Percentiles rank a stretch among this genome's conserved stretches.
phyloP scores from a whole-genome alignment of 2,329 filamentous ascomycete species.

The Hypoxylon sp. region DNA sequence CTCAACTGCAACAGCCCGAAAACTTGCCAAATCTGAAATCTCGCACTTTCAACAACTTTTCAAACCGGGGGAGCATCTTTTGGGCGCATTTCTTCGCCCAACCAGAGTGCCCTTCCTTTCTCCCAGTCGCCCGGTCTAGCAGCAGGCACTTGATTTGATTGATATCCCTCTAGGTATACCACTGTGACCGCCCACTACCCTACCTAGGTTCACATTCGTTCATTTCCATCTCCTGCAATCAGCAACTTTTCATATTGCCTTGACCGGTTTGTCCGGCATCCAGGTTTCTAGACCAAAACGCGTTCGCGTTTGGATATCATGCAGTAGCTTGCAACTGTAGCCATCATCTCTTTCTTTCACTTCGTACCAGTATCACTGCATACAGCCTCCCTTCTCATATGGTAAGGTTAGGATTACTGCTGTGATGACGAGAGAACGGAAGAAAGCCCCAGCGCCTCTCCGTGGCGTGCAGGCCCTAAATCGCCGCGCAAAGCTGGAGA shows the following conservation, averaged over 20 bases:
- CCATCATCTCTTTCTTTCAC: conserved; percentile 34
- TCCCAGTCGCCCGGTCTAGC: conserved; percentile 24
- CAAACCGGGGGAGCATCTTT: conserved; percentile 20
- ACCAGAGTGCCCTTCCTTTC: conserved; percentile 34
- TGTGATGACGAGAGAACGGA: conserved; percentile 55
- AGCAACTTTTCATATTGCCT: conserved; percentile 37
- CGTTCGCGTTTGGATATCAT: conserved; percentile 47
- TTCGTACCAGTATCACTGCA: conserved; percentile 42
- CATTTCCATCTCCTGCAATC: conserved; percentile 24
- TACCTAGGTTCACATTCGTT: conserved; percentile 28
- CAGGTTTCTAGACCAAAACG: conserved; percentile 45
- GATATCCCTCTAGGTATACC: conserved; percentile 27
- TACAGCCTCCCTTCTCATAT: conserved; percentile 47
- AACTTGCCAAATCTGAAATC: conserved; percentile 13
- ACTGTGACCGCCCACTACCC: conserved; percentile 31
- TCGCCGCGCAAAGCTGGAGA: conserved; percentile 52
- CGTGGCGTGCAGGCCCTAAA: conserved; percentile 48
- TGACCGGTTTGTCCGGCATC: conserved; percentile 37
- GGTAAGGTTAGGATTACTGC: conserved; percentile 54
- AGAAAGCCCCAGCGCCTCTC: conserved; percentile 52
- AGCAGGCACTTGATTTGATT: conserved; percentile 34
- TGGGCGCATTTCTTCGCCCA: conserved; percentile 31
- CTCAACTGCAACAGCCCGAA: conserved; percentile 14
- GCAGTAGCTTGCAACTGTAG: conserved; percentile 51
- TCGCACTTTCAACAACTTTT: conserved; percentile 24